Conservation (phyloP, 306 rosid genomes). For the Begonia peltatifolia region DNA sequence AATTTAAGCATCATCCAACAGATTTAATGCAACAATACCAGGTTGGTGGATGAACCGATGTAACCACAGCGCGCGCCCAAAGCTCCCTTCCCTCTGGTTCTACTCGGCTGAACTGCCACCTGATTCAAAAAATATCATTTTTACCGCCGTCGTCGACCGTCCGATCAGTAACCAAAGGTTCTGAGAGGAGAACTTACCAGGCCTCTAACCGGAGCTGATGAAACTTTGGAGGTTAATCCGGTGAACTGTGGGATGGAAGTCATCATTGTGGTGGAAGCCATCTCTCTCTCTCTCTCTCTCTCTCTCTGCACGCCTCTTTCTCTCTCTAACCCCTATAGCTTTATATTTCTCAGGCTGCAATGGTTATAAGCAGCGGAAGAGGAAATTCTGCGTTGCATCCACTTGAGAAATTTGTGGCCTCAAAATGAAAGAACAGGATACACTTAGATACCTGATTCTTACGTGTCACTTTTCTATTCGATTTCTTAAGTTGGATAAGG, state of each 20-base stretch:
- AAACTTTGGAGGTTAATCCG: constrained; percentile 53
- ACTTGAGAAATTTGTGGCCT: constrained; percentile 56
- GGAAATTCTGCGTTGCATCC: constrained; percentile 25
- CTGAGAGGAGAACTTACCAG: constrained; percentile 25
- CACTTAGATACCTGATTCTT: constrained; percentile 31
- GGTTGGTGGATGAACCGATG: constrained; percentile 84
- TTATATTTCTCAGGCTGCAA: constrained; percentile 1
- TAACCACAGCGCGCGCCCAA: constrained; percentile 69
- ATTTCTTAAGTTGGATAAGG: constrained; percentile 39
- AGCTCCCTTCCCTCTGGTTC: constrained; percentile 69
- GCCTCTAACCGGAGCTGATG: constrained; percentile 36
- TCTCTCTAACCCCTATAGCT: background rate
- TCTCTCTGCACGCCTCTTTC: background rate
- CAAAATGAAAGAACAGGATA: constrained; percentile 38
- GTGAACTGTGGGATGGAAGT: constrained; percentile 67
- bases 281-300: constrained; percentile 19
- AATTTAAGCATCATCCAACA: background rate
- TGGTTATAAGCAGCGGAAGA: constrained; percentile 4
- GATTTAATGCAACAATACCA: constrained; percentile 25
- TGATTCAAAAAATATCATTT: constrained; percentile 4
- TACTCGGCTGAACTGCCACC: constrained; percentile 54
- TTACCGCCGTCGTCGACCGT: too few species aligned
- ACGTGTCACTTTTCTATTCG: constrained; percentile 64
- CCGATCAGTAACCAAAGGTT: too few species aligned
- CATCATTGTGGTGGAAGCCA: constrained; percentile 56